These are phyloP conservation scores for Glutinoglossum americanum DNA, from an alignment of 495 filamentous ascomycete species.

Conservation along the genomic window DNA sequence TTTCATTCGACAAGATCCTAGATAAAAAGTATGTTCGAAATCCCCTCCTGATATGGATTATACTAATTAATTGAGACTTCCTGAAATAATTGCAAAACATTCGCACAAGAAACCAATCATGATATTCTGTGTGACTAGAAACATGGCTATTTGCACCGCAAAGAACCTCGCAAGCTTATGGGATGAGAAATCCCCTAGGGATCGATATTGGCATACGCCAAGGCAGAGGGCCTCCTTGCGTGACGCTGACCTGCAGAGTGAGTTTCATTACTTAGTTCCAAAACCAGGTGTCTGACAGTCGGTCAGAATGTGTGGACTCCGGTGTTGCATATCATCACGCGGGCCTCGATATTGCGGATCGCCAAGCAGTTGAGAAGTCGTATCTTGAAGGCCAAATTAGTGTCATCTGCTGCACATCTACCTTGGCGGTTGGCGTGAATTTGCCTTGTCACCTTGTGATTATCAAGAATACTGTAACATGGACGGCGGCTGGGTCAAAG, in stretches of 20 bases:
- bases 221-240: constrained; percentile 29
- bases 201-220: constrained; percentile 49
- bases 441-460: constrained; percentile 83
- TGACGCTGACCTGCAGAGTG: constrained; percentile 40
- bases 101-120: constrained; percentile 69
- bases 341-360: constrained; percentile 52
- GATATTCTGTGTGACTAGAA: constrained; percentile 77
- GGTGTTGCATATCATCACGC: constrained; percentile 93
- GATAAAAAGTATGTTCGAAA: constrained; percentile 35
- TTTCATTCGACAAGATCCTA: constrained; percentile 63
- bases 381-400: constrained; percentile 58
- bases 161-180: constrained; percentile 48
- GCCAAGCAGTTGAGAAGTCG: constrained; percentile 44
- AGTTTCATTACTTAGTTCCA: neutral
- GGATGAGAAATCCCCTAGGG: constrained; percentile 28
- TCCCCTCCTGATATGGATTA: neutral
- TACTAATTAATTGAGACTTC: constrained; percentile 26
- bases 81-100: constrained; percentile 53
- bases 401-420: constrained; percentile 91
- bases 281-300: neutral
- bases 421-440: constrained; percentile 83
- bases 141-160: constrained; percentile 56
- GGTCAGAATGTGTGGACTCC: constrained; percentile 30
- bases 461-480: constrained; percentile 72
- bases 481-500: constrained; percentile 31